Base-by-base conservation (phyloP, 2,329 filamentous ascomycete species). In the Neonectria punicea region DNA sequence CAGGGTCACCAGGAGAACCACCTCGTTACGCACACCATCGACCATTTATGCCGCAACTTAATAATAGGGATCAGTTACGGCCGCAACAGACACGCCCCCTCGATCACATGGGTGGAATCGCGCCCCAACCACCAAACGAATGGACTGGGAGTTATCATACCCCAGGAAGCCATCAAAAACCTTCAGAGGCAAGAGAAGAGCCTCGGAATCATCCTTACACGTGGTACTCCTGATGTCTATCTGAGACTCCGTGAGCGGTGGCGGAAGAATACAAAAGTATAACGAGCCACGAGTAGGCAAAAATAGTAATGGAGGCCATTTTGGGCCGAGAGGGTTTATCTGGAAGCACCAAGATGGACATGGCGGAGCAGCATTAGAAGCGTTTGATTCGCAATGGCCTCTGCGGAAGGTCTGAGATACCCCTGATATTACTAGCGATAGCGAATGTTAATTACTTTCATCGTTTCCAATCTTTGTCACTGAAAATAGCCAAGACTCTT, bases 341-440 rank as follows among this genome's bases (percentile, higher is more conserved):
- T 13, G 8, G n/a, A 39, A 57, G 47, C 18, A 53, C 51, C 18
- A 18, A 20, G 36, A 28, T 46, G 53, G 46, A 53, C 25, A 43
- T 18, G 20, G 47, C 41, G 41, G 32, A 61, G 16, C 7, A 61
- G 53, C 34, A 61, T 56, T n/a, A 51, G 43, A 56, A 51, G 36
- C 51, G 25, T 51, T 55, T 22, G 36, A n/a, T 51, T 25, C 16
- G 22, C 16, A 34, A 59, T 58, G 54, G 50, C 49, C 46, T 65
- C 39, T 47, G 53, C 13, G 36, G 58, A 54, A 54, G 53, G 53
- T 41, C 55, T 22, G 51, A 65, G 61, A 67, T 68, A 70, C 63
- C 67, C 63, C 53, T 50, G 55, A 56, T 53, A 46, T 34, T 60
- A 44, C 18, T 22, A 65, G 61, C 50, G 49, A 63, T 46, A 53